Evolutionary conservation across 352 stramenopile genomes (phyloP).

Genomic region (Pythium pyrilobum): DNA sequence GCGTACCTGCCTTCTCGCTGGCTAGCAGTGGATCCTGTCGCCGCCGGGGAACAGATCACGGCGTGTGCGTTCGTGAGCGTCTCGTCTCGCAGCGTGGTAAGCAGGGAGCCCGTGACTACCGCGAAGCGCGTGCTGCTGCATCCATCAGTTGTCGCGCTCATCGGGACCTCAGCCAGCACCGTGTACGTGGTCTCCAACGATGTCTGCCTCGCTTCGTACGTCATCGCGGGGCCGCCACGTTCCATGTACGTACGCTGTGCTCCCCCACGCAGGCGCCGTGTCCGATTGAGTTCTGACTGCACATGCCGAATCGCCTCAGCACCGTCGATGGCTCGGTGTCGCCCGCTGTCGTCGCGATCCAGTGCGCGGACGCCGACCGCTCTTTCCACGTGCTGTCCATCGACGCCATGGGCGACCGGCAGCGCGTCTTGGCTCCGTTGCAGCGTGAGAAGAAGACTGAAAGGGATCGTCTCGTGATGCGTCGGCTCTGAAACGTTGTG

Average conservation of each 20-base stretch:
- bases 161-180: slow-evolving; percentile 39
- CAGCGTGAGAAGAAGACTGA: slow-evolving; percentile 15
- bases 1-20: slow-evolving; percentile 3
- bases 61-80: slow-evolving; percentile 2
- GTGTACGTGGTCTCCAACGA: slow-evolving; percentile 44
- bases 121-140: neutral
- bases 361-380: slow-evolving; percentile 34
- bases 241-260: slow-evolving; percentile 62
- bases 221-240: slow-evolving; percentile 29
- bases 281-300: neutral
- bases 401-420: slow-evolving; percentile 1
- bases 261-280: no score
- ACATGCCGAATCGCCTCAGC: no score
- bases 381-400: slow-evolving; percentile 55
- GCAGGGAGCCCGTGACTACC: neutral
- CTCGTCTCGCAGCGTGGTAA: no score
- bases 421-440: neutral
- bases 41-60: slow-evolving; percentile 6
- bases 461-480: no score
- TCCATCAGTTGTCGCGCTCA: slow-evolving; percentile 19
- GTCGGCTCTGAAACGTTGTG: no score
- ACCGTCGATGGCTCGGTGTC: no score
- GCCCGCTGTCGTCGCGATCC: no score
- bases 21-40: neutral
- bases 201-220: slow-evolving; percentile 35